These are phyloP conservation scores for Camelina hispida DNA, from an alignment of 345 rosid species.

Conservation along the genomic window DNA sequence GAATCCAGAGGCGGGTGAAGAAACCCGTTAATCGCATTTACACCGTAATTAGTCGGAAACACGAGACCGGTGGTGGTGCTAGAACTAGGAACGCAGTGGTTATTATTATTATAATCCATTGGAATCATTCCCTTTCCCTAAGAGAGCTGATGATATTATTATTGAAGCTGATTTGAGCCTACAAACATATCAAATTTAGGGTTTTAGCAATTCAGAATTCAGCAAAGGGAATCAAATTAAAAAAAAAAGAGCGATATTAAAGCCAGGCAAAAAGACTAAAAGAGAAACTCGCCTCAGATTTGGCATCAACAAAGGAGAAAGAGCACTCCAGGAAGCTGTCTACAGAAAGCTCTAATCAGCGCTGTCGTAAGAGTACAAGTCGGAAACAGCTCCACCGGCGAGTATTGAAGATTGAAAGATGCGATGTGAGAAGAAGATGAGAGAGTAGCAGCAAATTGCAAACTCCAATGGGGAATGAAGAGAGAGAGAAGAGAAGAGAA, in stretches of 20 bases:
- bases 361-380: not conserved
- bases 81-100: constrained; percentile 24
- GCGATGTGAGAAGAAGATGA: constrained; percentile 24
- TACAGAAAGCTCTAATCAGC: constrained; percentile 17
- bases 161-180: constrained; percentile 22
- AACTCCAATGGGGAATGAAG: constrained; percentile 29
- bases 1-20: not conserved
- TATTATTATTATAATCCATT: constrained; percentile 27
- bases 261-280: not conserved
- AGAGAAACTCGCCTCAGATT: constrained; percentile 15
- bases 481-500: not conserved
- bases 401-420: not conserved
- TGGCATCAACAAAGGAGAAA: not conserved
- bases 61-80: constrained; percentile 40
- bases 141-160: not conserved
- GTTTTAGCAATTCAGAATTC: constrained; percentile 10
- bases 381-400: constrained; percentile 23
- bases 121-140: constrained; percentile 15
- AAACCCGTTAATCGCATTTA: constrained; percentile 26
- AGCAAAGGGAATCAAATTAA: not conserved
- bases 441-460: constrained; percentile 29
- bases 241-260: no score
- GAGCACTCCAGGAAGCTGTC: not conserved
- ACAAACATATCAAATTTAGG: constrained; percentile 8
- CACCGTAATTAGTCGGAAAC: constrained; percentile 26